Base-by-base conservation (phyloP, 768 basidiomycete genomes). In the Lentinula guzmanii region DNA sequence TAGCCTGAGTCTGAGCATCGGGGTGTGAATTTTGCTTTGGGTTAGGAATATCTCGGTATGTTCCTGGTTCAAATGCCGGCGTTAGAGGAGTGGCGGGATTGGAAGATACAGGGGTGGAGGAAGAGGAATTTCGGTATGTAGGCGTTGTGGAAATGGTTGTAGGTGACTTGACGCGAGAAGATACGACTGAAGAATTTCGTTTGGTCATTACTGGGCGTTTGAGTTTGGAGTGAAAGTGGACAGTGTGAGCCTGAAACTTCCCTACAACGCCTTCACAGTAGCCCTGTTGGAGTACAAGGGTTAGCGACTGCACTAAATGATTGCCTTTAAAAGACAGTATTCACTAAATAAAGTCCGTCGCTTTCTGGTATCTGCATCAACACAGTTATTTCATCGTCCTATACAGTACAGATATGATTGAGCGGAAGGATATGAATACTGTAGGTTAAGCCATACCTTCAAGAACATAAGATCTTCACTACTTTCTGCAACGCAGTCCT, bases 191-290 rank as follows among this genome's bases (percentile, higher is more conserved):
- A 24, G 82, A 83, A 1, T 77, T 75, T 1, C 91, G 82, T 72
- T 89, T 91, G 3, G 90, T 82, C 79, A 89, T 87, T 64, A 94
- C 76, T 0, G 90, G 89, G 58, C 84, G 86, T 77, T 95, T 94
- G 63, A 95, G 81, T 65, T 85, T 89, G 2, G 81, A 77, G 62
- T 85, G 85, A 68, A 93, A 90, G 6, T 75, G 81, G 9, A 95
- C 92, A 61, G 87, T 76, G 21, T 71, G 64, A 0, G 81, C 85
- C 16, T 75, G 73, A 68, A 95, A 93, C 5, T 84, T 80, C 9
- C 92, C 92, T 2, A 94, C 89, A 57, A 94, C 89, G 57, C 87
- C 92, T 74, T 95, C 92, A 68, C 92, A 95, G 65, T 87, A 90
- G 4, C 93, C 92, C 91, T 92, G 65, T 0, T 52, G 21, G 58